Base-by-base conservation (phyloP, 169 alveolate species). In the Plasmodium ovale region DNA sequence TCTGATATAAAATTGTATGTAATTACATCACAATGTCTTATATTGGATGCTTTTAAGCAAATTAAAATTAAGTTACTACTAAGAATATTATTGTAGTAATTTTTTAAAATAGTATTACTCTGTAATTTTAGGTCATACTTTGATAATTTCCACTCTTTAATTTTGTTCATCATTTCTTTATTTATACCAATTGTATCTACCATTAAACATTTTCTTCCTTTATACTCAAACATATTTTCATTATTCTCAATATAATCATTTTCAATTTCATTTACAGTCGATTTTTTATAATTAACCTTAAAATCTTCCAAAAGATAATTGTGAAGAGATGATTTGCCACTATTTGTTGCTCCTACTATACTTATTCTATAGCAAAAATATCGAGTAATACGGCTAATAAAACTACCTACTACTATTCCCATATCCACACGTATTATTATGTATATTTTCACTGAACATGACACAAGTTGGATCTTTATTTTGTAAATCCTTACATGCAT, bases 331-430 rank as follows among this genome's bases (percentile, higher is more conserved):
- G 90, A 82, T 33, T 82, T 82, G 1, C 90, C 90, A 44, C 85
- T 67, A 58, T 82, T 82, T 9, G 39, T 4, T 23, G 90, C 90
- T 1, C 90, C 90, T 7, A 67, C 84, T n/a, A 82, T 82, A 59
- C 84, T 53, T 51, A 82, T 67, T 42, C 58, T 68, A 54, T 60
- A 77, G 5, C 68, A 31, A 0, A 77, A 2, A n/a, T n/a, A n/a
- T n/a, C n/a, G n/a, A n/a, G n/a, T n/a, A n/a, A n/a, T n/a, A n/a
- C n/a, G n/a, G n/a, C n/a, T n/a, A n/a, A n/a, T n/a, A n/a, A n/a
- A n/a, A n/a, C n/a, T n/a, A n/a, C n/a, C n/a, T n/a, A n/a, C n/a
- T n/a, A n/a, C n/a, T n/a, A n/a, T n/a, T n/a, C n/a, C n/a, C n/a
- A n/a, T n/a, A n/a, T n/a, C n/a, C n/a, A n/a, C n/a, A n/a, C n/a